A percentile compares a stretch with the other conserved stretches of the same genome.
These are phyloP conservation scores for Daldinia sp. DNA, from an alignment of 2,329 filamentous ascomycete genomes.

Conservation along the genomic window DNA sequence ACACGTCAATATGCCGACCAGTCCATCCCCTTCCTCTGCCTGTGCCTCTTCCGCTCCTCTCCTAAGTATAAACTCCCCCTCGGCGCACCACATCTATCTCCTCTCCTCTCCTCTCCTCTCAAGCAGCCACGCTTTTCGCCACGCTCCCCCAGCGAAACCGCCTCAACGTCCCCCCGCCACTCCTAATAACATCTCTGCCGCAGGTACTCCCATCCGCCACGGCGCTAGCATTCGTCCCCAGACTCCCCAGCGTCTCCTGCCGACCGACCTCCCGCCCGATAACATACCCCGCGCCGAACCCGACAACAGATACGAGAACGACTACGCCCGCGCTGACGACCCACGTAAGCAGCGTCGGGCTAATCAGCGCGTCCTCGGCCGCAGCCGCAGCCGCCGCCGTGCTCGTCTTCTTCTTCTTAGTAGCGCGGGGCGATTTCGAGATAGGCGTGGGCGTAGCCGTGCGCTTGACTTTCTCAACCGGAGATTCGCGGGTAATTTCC, in stretches of 20 bases:
- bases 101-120: constrained; percentile 16
- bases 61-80: too few relatives aligned
- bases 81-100: too few relatives aligned
- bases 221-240: constrained; percentile 53
- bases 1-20: constrained; percentile 21
- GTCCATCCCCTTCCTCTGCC: too few relatives aligned
- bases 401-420: constrained; percentile 67
- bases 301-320: constrained; percentile 72
- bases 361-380: constrained; percentile 56
- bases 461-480: constrained; percentile 60
- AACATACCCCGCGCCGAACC: constrained; percentile 74
- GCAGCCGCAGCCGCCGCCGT: constrained; percentile 49
- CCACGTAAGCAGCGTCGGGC: constrained; percentile 70
- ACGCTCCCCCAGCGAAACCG: constrained; percentile 63
- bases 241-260: constrained; percentile 61
- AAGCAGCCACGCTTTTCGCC: constrained; percentile 60
- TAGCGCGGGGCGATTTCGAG: constrained; percentile 54
- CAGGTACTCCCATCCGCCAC: constrained; percentile 57
- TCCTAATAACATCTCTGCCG: constrained; percentile 62
- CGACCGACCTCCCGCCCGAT: constrained; percentile 72
- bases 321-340: constrained; percentile 73
- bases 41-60: too few relatives aligned
- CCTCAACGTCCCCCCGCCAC: constrained; percentile 59
- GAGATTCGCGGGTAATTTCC: constrained; percentile 33
- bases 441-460: constrained; percentile 50